Evolutionary conservation across 768 basidiomycete genomes (phyloP).

Genomic region (Hemileccinum rubropunctum): DNA sequence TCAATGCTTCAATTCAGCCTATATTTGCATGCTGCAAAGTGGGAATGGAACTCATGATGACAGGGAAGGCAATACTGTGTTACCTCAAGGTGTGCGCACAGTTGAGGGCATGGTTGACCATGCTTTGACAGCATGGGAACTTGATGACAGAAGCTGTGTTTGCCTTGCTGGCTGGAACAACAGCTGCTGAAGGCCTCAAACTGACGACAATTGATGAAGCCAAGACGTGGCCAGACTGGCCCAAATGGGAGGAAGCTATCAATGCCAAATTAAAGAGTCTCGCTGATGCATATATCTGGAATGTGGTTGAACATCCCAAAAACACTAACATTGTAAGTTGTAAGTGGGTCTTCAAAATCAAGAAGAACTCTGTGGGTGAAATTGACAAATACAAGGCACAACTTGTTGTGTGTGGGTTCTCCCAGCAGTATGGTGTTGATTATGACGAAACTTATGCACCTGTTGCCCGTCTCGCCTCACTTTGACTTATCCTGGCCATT

Average conservation of each 20-base stretch:
- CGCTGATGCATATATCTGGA: constrained; percentile 30
- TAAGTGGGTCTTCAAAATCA: constrained; percentile 43
- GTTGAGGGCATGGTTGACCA: no score
- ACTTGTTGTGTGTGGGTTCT: constrained; percentile 40
- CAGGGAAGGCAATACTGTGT: no score
- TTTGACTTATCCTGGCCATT: constrained; percentile 16
- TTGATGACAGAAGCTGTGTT: constrained; percentile 4
- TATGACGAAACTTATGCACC: constrained; percentile 39
- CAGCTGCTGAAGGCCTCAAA: constrained; percentile 5
- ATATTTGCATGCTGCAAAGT: no score
- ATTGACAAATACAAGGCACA: constrained; percentile 40
- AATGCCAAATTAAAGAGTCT: constrained; percentile 19
- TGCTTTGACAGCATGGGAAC: neutral
- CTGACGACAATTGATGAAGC: constrained; percentile 18
- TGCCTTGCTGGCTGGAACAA: neutral
- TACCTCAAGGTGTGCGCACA: no score
- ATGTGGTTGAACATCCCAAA: constrained; percentile 23
- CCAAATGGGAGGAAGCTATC: constrained; percentile 25
- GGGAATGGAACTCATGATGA: no score
- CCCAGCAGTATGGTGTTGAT: constrained; percentile 39
- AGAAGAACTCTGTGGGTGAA: constrained; percentile 35
- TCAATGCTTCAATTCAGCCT: no score
- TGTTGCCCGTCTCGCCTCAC: constrained; percentile 20
- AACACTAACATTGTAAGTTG: constrained; percentile 31
- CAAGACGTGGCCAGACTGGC: constrained; percentile 21